Base-by-base conservation (phyloP, 1,284 basidiomycete genomes). In the Papiliotrema terrestris region DNA sequence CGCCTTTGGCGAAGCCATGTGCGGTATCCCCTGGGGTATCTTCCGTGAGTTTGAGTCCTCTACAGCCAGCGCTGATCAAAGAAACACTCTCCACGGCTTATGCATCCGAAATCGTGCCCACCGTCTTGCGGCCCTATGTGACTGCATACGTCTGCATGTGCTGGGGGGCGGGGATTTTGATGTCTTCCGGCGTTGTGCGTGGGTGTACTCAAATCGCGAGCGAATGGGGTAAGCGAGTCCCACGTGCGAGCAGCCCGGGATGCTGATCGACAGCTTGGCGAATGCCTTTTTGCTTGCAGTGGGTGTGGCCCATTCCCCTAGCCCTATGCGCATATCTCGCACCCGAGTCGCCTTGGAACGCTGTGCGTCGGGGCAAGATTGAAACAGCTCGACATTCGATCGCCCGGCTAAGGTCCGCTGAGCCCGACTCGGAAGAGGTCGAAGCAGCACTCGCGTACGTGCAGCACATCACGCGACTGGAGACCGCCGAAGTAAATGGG, bases 91-190 rank as follows among this genome's bases (percentile, higher is more conserved):
- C 78, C 8, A 78, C 76, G 8, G 68, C 78, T 0, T 82, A 80
- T 57, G 80, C 81, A 17, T 74, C 76, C 36, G 80, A 82, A 49
- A 73, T 82, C 35, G 77, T 75, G 32, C 80, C 80, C 2, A 78
- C 78, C 42, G 69, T 71, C 13, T 69, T 81, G 1, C 77, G 81
- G 35, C 74, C 71, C 19, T 78, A 78, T 65, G 68, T 81, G 15
- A 80, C 80, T 29, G 75, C 78, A 45, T 80, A 76, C 64, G 76
- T 80, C 55, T 79, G 78, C 68, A 71, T 79, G 56, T 79, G 78
- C 67, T 81, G 80, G 80, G 80, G 73, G 38, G 58, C 69, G 41
- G 77, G 78, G 54, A 75, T 76, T 43, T 54, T 76, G 17, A 54
- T 81, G 45, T 73, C 74, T n/a, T 74, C 77, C 1, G 80, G 78